phyloP scores from a whole-genome alignment of 306 rosid species.

The Castanea mollissima region DNA sequence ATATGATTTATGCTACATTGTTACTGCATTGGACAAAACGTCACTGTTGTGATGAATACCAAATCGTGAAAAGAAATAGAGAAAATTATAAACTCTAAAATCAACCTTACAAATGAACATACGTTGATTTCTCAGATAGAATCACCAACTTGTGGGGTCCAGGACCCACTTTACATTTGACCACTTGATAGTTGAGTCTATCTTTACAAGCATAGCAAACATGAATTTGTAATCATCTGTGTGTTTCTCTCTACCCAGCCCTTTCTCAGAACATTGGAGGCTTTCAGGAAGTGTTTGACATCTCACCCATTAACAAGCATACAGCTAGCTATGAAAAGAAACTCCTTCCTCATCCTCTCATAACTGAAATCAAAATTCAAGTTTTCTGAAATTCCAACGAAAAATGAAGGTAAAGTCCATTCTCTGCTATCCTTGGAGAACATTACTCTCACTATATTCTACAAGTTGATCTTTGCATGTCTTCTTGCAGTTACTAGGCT shows the following conservation, averaged over 20 bases:
- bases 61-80: constrained; percentile 14
- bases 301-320: constrained; percentile 39
- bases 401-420: constrained; percentile 73
- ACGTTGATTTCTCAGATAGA: constrained; percentile 15
- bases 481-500: constrained; percentile 71
- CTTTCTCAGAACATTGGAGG: constrained; percentile 24
- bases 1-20: not conserved
- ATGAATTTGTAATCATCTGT: constrained; percentile 60
- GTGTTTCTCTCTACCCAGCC: constrained; percentile 48
- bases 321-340: constrained; percentile 23
- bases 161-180: constrained; percentile 50
- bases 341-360: constrained; percentile 24
- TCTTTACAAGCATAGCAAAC: constrained; percentile 40
- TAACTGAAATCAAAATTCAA: constrained; percentile 30
- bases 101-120: constrained; percentile 37
- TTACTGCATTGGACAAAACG: constrained; percentile 19
- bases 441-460: constrained; percentile 1
- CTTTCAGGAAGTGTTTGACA: constrained; percentile 33
- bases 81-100: constrained; percentile 4
- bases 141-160: constrained; percentile 18
- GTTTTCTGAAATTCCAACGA: constrained; percentile 27
- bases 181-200: constrained; percentile 53
- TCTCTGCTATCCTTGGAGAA: constrained; percentile 7
- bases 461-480: constrained; percentile 28
- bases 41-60: not conserved